These are phyloP conservation scores for Warburgia ugandensis DNA, from an alignment of 164 flowering plant genomes.

Conservation along the genomic window DNA sequence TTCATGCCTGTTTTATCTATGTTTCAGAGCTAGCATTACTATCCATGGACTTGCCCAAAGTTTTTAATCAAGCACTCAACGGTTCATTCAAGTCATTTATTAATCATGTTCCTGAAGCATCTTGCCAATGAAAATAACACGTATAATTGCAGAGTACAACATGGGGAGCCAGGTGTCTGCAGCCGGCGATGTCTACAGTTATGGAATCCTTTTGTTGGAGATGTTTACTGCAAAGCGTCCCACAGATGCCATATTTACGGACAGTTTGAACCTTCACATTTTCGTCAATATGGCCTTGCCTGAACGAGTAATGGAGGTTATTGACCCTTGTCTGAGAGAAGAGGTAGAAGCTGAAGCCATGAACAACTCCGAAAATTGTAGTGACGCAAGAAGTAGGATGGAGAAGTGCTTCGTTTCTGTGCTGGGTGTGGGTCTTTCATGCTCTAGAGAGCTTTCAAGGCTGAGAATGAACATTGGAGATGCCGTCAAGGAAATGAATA, in stretches of 20 bases:
- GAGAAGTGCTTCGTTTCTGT: conserved; percentile 1
- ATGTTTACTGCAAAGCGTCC: conserved; percentile 1
- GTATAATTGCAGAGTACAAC: background rate
- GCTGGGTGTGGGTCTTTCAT: background rate
- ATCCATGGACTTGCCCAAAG: no score
- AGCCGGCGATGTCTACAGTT: conserved; percentile 1
- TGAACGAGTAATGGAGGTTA: conserved; percentile 1
- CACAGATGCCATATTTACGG: background rate
- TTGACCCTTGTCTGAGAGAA: background rate
- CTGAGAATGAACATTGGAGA: background rate
- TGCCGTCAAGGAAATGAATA: background rate
- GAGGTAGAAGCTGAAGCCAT: background rate
- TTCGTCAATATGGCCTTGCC: conserved; percentile 1
- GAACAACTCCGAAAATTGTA: background rate
- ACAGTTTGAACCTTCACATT: background rate
- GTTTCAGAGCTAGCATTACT: background rate
- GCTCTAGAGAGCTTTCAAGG: background rate
- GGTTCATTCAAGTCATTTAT: no score
- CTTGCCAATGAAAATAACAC: background rate
- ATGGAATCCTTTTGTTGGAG: conserved; percentile 5
- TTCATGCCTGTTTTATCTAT: background rate
- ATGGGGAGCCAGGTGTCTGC: background rate
- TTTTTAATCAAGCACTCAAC: background rate
- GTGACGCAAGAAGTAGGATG: background rate
- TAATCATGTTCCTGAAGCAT: background rate